phyloP scores from a whole-genome alignment of 495 filamentous ascomycete species.

The Recurvomyces mirabilis region DNA sequence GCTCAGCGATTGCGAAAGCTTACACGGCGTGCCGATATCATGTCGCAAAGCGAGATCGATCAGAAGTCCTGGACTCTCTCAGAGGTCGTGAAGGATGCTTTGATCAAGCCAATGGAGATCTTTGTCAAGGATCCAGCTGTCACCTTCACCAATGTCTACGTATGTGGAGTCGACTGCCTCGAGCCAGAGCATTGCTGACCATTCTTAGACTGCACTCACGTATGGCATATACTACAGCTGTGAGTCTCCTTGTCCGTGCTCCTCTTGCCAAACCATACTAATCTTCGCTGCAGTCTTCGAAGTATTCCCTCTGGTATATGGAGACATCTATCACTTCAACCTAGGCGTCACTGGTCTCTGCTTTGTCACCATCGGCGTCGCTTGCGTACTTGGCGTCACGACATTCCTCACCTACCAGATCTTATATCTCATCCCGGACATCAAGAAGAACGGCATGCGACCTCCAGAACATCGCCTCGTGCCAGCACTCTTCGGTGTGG shows the following conservation, averaged over 20 bases:
- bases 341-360: slow-evolving; percentile 48
- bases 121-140: slow-evolving; percentile 50
- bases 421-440: slow-evolving; percentile 39
- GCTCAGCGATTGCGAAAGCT: slow-evolving; percentile 38
- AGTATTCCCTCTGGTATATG: slow-evolving; percentile 57
- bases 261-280: no score
- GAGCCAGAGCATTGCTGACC: background rate
- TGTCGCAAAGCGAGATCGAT: slow-evolving; percentile 26
- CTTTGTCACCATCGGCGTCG: slow-evolving; percentile 50
- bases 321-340: slow-evolving; percentile 46
- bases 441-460: slow-evolving; percentile 35
- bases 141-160: slow-evolving; percentile 46
- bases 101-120: slow-evolving; percentile 51
- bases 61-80: slow-evolving; percentile 30
- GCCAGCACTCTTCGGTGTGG: slow-evolving; percentile 40
- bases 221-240: slow-evolving; percentile 57
- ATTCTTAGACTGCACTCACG: slow-evolving; percentile 37
- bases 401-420: slow-evolving; percentile 40
- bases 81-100: slow-evolving; percentile 39
- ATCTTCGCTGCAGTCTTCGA: no score
- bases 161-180: background rate
- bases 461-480: slow-evolving; percentile 39
- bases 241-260: no score
- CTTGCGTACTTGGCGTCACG: slow-evolving; percentile 41
- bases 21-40: slow-evolving; percentile 23